phyloP scores from a whole-genome alignment of 257 asterid species.

The Thymus quinquecostatus region DNA sequence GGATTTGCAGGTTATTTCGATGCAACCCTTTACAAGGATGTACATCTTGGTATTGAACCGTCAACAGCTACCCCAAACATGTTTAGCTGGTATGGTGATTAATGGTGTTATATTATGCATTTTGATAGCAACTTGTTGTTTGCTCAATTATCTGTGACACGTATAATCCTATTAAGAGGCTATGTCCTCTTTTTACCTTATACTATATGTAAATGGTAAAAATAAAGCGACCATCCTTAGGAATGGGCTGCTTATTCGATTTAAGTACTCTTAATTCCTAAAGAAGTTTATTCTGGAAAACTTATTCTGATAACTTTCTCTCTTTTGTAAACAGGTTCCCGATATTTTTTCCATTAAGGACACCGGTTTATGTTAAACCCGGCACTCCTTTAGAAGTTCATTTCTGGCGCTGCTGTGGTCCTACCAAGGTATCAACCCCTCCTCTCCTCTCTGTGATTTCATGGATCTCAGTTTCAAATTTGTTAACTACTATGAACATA shows the following conservation, averaged over 20 bases:
- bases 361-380: constrained; percentile 62
- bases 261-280: background rate
- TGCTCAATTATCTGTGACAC: constrained; percentile 12
- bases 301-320: constrained; percentile 26
- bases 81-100: constrained; percentile 84
- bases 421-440: constrained; percentile 68
- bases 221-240: background rate
- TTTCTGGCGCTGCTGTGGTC: constrained; percentile 91
- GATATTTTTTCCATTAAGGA: constrained; percentile 89
- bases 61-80: constrained; percentile 92
- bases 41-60: constrained; percentile 96
- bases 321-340: constrained; percentile 66
- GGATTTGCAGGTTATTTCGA: constrained; percentile 99
- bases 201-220: background rate
- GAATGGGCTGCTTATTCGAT: background rate
- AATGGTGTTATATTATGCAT: constrained; percentile 14
- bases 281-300: background rate
- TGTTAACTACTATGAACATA: background rate
- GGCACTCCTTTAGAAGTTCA: constrained; percentile 80
- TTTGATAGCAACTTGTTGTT: background rate
- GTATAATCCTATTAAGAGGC: background rate
- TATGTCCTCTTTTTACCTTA: background rate
- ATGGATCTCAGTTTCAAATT: background rate
- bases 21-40: constrained; percentile 87
- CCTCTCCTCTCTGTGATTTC: background rate